Evolutionary conservation across 2,329 filamentous ascomycete species (phyloP), one percentile per base, ranked within the genome.

Genomic region (Exophiala phaeomuriformis): DNA sequence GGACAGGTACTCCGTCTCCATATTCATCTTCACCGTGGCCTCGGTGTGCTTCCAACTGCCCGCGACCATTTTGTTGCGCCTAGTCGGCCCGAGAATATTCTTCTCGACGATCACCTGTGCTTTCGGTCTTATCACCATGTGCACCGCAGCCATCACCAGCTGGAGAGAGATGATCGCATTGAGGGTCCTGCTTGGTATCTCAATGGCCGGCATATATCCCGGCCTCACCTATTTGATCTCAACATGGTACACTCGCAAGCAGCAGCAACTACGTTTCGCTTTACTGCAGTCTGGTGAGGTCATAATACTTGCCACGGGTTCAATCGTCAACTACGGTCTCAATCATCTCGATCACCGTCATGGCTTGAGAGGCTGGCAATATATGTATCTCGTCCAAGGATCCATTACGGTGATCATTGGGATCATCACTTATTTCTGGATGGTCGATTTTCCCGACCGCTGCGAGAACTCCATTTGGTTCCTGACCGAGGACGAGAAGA

Each of bases 1-100:
- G 27, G 80, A 83, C 58, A 75, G 83, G 37, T 88, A 84, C 61
- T 84, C 81, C 1, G 77, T 87, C 3, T 77, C 82, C 27, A 87
- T 88, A 53, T 84, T 87, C 70, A 85, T 87, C 65, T 86, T 87
- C 68, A 86, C 84, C 6, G 76, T 87, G 51, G 75, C 83, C 3
- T 82, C 77, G 62, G 83, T 88, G 39, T 76, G 77, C 6, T 86
- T 85, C 63, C 84, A 87, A 65, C 70, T 87, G 5, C 84, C 84
- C 0, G 82, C 81, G 1, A 87, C 84, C 0, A 75, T 87, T 42
- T 79, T 82, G 1, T 81, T 86, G 30, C 76, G 84, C 44, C 76
- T 79, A 1, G 73, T 85, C 46, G 83, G 84, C 0, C 85, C 84
- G 0, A 74, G 84, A 9, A 64, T 78, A 47, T 84, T 80, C 76